A percentile compares a stretch with the other conserved stretches of the same genome.
phyloP scores from a whole-genome alignment of 306 rosid species.

The Glycine tomentella region DNA sequence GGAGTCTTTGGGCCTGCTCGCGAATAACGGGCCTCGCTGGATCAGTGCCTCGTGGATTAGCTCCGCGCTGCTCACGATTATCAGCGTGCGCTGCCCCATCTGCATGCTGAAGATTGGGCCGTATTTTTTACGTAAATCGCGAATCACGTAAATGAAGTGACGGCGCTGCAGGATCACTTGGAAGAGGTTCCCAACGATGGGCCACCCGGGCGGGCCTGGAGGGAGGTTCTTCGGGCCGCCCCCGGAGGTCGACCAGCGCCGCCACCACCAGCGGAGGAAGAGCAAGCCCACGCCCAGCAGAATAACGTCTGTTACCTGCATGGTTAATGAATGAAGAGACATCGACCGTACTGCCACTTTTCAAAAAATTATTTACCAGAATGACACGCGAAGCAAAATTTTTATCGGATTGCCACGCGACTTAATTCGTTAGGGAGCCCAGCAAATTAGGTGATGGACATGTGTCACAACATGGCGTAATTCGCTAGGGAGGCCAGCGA shows the following conservation, averaged over 20 bases:
- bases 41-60: conserved; percentile 95
- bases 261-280: conserved; percentile 78
- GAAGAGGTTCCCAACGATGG: conserved; percentile 81
- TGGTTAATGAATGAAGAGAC: not conserved
- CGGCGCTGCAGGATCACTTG: conserved; percentile 88
- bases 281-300: conserved; percentile 44
- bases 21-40: conserved; percentile 77
- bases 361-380: too few species aligned
- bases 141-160: conserved; percentile 76
- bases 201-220: conserved; percentile 95
- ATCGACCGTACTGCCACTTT: too few species aligned
- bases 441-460: too few species aligned
- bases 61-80: conserved; percentile 75
- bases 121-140: conserved; percentile 75
- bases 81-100: conserved; percentile 91
- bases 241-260: conserved; percentile 61
- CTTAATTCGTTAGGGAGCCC: too few species aligned
- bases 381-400: too few species aligned
- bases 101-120: conserved; percentile 97
- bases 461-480: too few species aligned
- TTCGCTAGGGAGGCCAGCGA: too few species aligned
- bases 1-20: conserved; percentile 91
- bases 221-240: conserved; percentile 70
- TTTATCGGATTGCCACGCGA: too few species aligned
- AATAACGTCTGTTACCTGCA: conserved; percentile 55